Evolutionary conservation across 176 grass and related monocot genomes (phyloP), one percentile per base, ranked within the genome.

Genomic region (Secale cereale): DNA sequence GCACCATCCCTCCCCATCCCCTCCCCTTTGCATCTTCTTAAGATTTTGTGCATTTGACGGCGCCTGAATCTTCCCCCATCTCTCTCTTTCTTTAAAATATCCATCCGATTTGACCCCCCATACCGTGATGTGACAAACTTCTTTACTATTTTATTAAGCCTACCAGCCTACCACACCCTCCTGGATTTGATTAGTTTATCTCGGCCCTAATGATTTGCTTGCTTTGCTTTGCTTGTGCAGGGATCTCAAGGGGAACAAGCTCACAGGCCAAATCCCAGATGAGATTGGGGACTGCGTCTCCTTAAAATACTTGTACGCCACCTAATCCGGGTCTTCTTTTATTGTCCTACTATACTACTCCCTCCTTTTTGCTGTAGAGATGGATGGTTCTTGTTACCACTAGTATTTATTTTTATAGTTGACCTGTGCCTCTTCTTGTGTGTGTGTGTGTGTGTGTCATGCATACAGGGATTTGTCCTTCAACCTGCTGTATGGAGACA

Each of bases 241-340:
- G 48, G 97, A 99, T 96, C 91, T 99, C 86, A 96, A 99, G 86
- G 81, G 88, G 37, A 96, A 99, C 78, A 88, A 78, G 72, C 79
- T 99, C 27, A 88, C 93, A 46, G 94, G 97, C 30, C 91, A 99
- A 93, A 96, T 99, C 90, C 97, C 97, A 60, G 97, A 99, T 65
- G 97, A 99, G 91, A 94, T 99, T 96, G 97, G 94, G 33, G 90
- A 94, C 64, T 99, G 94, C 63, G 84, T 89, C 80, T 86, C 84
- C 81, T 89, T 99, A 87, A 92, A 92, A 91, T 92, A 92, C 79
- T 66, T 99, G 97, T 99, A 94, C 37, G 72, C 5, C 45, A 50
- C 56, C 74, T 20, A 76, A 71, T 45, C 78, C 56, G 23, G 73
- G 59, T 65, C 84, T 84, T 90, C 76, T 86, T 88, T 91, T 87